Base-by-base conservation (phyloP, 2,329 filamentous ascomycete species). In the Penicillium vulpinum region DNA sequence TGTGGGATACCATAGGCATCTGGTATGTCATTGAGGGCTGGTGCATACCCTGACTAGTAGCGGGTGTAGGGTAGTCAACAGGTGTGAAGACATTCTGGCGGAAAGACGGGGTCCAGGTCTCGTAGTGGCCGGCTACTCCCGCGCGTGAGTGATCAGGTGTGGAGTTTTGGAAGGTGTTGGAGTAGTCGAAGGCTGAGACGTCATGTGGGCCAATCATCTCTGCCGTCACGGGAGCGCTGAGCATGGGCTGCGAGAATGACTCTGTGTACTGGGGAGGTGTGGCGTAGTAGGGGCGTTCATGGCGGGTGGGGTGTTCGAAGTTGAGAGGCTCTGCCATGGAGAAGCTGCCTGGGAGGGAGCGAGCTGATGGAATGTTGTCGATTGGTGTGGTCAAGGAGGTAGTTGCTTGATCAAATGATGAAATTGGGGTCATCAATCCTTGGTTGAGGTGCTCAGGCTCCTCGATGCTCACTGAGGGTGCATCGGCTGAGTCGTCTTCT, bases 31-130 rank as follows among this genome's bases (percentile, higher is more conserved):
- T 67, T 16, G 61, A 45, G 5, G 67, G 54, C 33, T 66, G 69
- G 16, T 64, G 39, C 18, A 74, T 51, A 5, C 66, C 48, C 43
- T 71, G 71, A 21, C 51, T 59, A 29, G 58, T 54, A 2, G 61
- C 40, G 0, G 64, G 54, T 3, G 63, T 36, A 9, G 52, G 58
- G 56, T 71, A 76, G 11, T 72, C 71, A 7, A 73, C 63, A 0
- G 72, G 58, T 18, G 62, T 63, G 64, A 72, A 76, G 39, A 74
- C 60, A 29, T 67, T 67, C 22, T 68, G 68, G n/a, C 73, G 67
- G 59, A 73, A 75, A 5, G 67, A 57, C 0, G 71, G 65, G 8
- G 64, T 59, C 73, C 73, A 76, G 10, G 63, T 31, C 11, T 72
- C 62, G 45, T 67, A 73, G 11, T 69, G 62, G 26, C 57, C 59